These are phyloP conservation scores for Euphorbia pulcherrima DNA, from an alignment of 345 rosid genomes.

Conservation along the genomic window DNA sequence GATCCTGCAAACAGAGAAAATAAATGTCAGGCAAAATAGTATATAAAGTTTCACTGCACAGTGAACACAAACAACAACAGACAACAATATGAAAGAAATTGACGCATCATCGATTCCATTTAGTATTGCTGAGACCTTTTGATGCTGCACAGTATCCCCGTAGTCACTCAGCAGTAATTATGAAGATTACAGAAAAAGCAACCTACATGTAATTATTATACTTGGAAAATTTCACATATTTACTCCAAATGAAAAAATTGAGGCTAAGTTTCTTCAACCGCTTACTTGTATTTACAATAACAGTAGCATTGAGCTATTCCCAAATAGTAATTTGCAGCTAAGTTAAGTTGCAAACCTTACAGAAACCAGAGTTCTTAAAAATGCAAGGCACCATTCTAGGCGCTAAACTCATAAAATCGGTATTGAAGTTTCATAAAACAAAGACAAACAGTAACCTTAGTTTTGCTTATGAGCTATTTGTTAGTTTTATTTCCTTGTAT, in stretches of 20 bases:
- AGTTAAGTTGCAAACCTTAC: not conserved
- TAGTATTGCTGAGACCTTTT: not conserved
- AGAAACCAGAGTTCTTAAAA: not conserved
- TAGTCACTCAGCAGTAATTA: not conserved
- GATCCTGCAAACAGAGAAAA: slow-evolving; percentile 46
- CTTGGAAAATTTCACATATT: not conserved
- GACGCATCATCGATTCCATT: not conserved
- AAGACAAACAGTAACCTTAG: not conserved
- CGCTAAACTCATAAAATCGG: not conserved
- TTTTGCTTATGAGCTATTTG: not conserved
- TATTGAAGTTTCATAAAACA: not conserved
- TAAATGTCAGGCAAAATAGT: slow-evolving; percentile 18
- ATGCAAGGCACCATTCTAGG: not conserved
- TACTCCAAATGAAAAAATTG: not conserved
- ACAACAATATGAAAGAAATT: not conserved
- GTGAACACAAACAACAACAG: not conserved
- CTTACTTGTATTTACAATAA: not conserved
- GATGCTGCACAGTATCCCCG: not conserved
- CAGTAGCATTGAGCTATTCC: not conserved
- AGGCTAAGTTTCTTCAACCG: not conserved
- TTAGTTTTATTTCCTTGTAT: not conserved
- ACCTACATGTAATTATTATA: not conserved
- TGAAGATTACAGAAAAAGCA: not conserved
- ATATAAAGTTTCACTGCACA: slow-evolving; percentile 4
- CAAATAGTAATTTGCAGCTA: not conserved